Evolutionary conservation across 345 rosid genomes (phyloP).

Genomic region (Eucalyptus coolabah): DNA sequence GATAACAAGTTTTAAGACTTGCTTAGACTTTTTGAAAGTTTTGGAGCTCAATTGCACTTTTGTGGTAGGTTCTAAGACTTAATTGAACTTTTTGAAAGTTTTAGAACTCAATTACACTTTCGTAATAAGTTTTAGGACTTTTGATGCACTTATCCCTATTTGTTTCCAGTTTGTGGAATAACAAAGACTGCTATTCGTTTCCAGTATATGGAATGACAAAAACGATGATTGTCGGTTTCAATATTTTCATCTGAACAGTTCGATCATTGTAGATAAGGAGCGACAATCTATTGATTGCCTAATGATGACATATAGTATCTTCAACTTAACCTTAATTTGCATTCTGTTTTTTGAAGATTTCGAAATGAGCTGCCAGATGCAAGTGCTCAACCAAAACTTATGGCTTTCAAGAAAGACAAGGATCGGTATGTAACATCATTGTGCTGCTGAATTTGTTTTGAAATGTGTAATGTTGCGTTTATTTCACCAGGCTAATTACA

Average conservation of each 20-base stretch:
- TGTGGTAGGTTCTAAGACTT: no score
- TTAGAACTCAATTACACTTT: no score
- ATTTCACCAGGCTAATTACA: neutral
- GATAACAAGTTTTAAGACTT: no score
- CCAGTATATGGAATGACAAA: neutral
- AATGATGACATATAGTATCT: neutral
- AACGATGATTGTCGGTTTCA: neutral
- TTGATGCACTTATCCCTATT: neutral
- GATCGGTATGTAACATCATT: slow-evolving; percentile 53
- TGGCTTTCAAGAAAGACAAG: slow-evolving; percentile 70
- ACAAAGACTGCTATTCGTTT: neutral
- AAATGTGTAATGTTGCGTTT: neutral
- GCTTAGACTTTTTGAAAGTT: no score
- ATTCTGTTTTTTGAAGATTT: slow-evolving; percentile 36
- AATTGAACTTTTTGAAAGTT: no score
- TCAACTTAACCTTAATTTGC: neutral
- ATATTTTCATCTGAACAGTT: neutral
- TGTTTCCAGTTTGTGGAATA: neutral
- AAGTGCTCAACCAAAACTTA: slow-evolving; percentile 78
- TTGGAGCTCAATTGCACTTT: no score
- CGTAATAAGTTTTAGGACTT: no score
- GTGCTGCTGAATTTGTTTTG: no score
- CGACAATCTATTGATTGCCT: neutral
- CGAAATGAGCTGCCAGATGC: slow-evolving; percentile 99
- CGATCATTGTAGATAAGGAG: neutral